These are phyloP conservation scores for Discostella stelligeroides DNA, from an alignment of 108 stramenopile genomes.

Conservation along the genomic window DNA sequence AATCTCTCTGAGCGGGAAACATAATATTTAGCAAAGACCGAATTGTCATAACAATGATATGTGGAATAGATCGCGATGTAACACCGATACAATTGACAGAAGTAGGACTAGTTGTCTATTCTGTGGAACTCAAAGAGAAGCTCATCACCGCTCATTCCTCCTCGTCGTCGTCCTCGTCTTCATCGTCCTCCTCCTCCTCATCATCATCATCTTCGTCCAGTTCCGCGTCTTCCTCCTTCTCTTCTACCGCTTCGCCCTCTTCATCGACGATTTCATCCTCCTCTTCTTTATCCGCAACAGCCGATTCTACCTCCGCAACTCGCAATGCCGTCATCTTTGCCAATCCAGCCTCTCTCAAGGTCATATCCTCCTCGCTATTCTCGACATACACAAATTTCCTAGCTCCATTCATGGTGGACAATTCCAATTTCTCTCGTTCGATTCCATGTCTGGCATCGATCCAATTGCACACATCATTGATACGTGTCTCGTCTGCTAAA, in stretches of 20 bases:
- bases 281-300: constrained; percentile 14
- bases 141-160: constrained; percentile 10
- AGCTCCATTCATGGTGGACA: constrained; percentile 79
- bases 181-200: too few species aligned
- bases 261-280: too few species aligned
- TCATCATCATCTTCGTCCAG: too few species aligned
- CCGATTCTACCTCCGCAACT: constrained; percentile 48
- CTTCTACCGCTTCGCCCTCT: constrained; percentile 35
- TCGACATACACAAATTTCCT: constrained; percentile 63
- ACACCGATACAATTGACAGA: too few species aligned
- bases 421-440: constrained; percentile 72
- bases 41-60: too few species aligned
- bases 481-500: constrained; percentile 37
- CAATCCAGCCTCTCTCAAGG: constrained; percentile 64
- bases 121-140: too few species aligned
- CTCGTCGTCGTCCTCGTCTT: constrained; percentile 33
- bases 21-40: too few species aligned
- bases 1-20: too few species aligned
- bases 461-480: constrained; percentile 79
- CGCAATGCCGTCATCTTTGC: constrained; percentile 70
- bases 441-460: constrained; percentile 72
- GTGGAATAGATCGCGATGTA: too few species aligned
- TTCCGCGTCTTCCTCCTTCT: too few species aligned
- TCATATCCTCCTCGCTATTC: constrained; percentile 20
- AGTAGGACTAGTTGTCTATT: too few species aligned